Evolutionary conservation across 495 filamentous ascomycete species (phyloP).

Genomic region (Hapsidospora chrysogenum): DNA sequence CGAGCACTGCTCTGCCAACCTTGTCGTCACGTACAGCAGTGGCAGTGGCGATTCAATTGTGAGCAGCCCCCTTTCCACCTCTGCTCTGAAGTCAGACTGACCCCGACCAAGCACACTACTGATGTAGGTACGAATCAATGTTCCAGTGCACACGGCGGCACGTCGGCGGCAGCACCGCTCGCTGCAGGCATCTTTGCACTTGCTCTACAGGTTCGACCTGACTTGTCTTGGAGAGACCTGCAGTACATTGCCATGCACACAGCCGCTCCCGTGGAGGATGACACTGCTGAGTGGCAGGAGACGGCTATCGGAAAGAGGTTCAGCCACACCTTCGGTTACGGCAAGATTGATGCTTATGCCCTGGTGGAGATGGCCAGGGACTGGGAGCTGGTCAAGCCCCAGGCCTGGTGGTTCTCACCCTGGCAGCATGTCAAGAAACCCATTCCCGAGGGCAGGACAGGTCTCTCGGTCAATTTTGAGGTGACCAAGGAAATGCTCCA

Average conservation of each 20-base stretch:
- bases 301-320: constrained; percentile 69
- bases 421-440: constrained; percentile 77
- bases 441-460: constrained; percentile 75
- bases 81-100: background rate
- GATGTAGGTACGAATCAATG: constrained; percentile 78
- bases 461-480: constrained; percentile 59
- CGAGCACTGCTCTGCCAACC: constrained; percentile 84
- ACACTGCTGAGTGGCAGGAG: constrained; percentile 58
- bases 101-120: constrained; percentile 54
- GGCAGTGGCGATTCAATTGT: constrained; percentile 70
- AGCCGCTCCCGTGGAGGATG: constrained; percentile 61
- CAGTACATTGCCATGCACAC: constrained; percentile 81
- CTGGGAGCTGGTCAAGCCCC: constrained; percentile 86
- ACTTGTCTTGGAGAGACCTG: constrained; percentile 84
- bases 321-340: constrained; percentile 89
- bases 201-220: constrained; percentile 71
- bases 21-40: constrained; percentile 93
- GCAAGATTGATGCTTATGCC: constrained; percentile 77
- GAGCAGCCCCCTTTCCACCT: constrained; percentile 8
- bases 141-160: constrained; percentile 68
- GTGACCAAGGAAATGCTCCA: constrained; percentile 62
- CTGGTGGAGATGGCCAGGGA: constrained; percentile 74
- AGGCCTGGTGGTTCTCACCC: constrained; percentile 85
- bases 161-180: constrained; percentile 89
- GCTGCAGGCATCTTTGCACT: constrained; percentile 87